Base-by-base conservation (phyloP, 2,329 filamentous ascomycete genomes). In the Plenodomus biglobosus region DNA sequence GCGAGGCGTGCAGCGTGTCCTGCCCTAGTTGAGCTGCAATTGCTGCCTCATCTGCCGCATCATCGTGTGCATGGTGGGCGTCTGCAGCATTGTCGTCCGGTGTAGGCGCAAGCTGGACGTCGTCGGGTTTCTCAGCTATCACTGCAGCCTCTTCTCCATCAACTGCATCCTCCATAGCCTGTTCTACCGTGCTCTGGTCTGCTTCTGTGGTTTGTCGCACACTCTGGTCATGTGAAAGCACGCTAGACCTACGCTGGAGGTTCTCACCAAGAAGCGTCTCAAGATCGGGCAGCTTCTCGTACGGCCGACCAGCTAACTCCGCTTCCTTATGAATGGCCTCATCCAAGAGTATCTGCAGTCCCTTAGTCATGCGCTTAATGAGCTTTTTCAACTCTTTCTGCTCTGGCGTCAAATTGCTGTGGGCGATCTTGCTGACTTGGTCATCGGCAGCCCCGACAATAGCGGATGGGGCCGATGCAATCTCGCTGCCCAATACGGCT, bases 361-460 rank as follows among this genome's bases (percentile, higher is more conserved):
- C 84, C 69, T 90, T 95, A 57, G 95, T 81, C 52, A 96, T 95
- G 20, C 91, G 84, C 72, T 95, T 96, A 19, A 88, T 90, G n/a
- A 95, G 76, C 59, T 87, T 88, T 62, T 89, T 88, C 52, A 88
- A 85, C 59, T 95, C 88, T 48, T 89, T 88, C 51, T 90, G 84
- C 61, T 95, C 90, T 8, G 79, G 57, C 1, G 70, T 74, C 40
- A 79, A 61, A 6, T 68, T 69, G 50, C 65, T 67, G 48, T 77
- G 73, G 17, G 73, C 69, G 5, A 68, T 66, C 27, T 66, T 73
- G 40, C 69, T 69, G n/a, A 75, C 59, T 44, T 76, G 73, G 22
- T 72, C 61, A 37, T 77, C 72, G 5, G 72, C 70, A n/a, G 75
- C 70, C 16, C 63, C 66, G 16, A 70, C 62, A 42, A 71, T 73